These are phyloP conservation scores for Solanum sitiens DNA, from an alignment of 257 asterid species.

Conservation along the genomic window DNA sequence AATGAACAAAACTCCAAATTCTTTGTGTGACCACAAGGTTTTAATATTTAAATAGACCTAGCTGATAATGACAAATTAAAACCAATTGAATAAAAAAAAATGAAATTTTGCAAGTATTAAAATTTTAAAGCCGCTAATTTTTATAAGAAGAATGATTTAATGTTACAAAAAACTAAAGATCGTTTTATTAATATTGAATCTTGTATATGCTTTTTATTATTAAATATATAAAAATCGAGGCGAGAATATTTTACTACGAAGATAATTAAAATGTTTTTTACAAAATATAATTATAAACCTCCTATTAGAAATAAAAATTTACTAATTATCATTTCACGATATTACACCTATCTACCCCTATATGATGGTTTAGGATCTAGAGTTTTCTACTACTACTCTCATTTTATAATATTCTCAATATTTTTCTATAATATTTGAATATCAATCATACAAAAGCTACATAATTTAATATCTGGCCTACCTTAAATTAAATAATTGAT, in stretches of 20 bases:
- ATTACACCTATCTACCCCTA: neutral
- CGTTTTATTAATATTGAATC: neutral
- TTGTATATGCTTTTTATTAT: neutral
- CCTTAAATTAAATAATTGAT: neutral
- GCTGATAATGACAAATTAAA: neutral
- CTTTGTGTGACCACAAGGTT: neutral
- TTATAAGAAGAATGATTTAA: neutral
- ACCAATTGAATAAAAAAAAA: neutral
- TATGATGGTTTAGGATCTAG: neutral
- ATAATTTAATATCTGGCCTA: neutral
- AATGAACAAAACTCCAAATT: neutral
- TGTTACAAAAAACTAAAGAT: neutral
- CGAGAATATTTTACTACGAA: neutral
- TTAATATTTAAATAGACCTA: neutral
- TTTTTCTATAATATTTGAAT: neutral
- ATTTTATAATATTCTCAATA: neutral
- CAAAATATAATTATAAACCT: neutral
- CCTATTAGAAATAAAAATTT: neutral
- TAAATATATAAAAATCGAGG: neutral
- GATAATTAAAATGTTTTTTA: neutral
- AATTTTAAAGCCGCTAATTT: too few relatives aligned
- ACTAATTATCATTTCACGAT: neutral
- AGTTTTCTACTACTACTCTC: neutral
- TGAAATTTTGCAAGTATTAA: neutral
- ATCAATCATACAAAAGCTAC: neutral